Percentiles rank a stretch among this genome's conserved stretches.
Conservation (phyloP, 345 rosid species). For the Capsella bursapastoris region DNA sequence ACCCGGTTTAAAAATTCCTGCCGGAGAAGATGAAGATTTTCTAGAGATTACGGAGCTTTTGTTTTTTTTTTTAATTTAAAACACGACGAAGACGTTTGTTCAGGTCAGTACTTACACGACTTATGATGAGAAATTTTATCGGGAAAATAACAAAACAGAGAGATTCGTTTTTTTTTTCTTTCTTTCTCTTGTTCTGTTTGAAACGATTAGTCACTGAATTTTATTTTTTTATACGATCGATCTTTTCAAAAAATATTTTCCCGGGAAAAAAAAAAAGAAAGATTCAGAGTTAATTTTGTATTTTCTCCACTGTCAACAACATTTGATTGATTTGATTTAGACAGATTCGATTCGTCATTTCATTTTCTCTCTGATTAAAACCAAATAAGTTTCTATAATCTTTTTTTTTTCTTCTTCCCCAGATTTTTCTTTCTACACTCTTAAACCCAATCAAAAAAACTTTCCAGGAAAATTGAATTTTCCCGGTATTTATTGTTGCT, state of each 20-base stretch:
- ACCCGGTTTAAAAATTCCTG: neutral
- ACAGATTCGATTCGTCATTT: slow-evolving; percentile 39
- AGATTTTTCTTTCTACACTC: slow-evolving; percentile 4
- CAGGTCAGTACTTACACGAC: slow-evolving; percentile 33
- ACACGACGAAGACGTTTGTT: slow-evolving; percentile 12
- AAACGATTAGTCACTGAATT: slow-evolving; percentile 12
- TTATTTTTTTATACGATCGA: slow-evolving; percentile 20
- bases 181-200: slow-evolving; percentile 8
- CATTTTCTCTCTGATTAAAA: neutral
- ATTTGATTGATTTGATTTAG: slow-evolving; percentile 46
- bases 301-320: slow-evolving; percentile 2
- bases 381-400: neutral
- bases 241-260: slow-evolving; percentile 37
- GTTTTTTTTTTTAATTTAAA: no score
- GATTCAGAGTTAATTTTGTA: neutral
- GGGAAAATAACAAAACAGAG: slow-evolving; percentile 20
- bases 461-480: slow-evolving; percentile 16
- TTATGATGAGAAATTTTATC: neutral
- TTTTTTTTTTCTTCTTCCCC: no score
- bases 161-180: slow-evolving; percentile 21
- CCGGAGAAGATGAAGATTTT: slow-evolving; percentile 18
- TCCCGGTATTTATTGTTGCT: slow-evolving; percentile 34
- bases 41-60: neutral
- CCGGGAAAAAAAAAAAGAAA: neutral
- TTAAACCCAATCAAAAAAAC: neutral